Conservation (phyloP, 2,329 filamentous ascomycete species). For the Leptodontidium sp. region DNA sequence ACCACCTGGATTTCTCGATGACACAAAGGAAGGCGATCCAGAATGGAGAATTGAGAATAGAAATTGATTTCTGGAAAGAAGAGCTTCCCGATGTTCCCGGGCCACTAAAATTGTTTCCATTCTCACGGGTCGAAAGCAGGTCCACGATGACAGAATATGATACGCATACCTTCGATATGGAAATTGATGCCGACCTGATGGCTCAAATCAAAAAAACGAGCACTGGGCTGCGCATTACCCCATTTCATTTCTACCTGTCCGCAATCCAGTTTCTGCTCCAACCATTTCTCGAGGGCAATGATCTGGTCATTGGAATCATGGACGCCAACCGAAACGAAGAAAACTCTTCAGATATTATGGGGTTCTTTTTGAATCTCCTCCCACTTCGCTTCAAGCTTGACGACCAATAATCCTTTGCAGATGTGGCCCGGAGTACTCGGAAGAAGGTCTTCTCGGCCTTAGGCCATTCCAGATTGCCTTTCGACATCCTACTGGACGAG, state of each 20-base stretch:
- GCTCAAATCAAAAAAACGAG: constrained; percentile 1
- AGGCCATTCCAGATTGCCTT: constrained; percentile 54
- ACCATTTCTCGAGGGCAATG: constrained; percentile 23
- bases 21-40: constrained; percentile 44
- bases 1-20: constrained; percentile 48
- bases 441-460: constrained; percentile 47
- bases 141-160: background rate
- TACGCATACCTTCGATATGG: background rate
- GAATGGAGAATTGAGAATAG: constrained; percentile 35
- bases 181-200: background rate
- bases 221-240: constrained; percentile 44
- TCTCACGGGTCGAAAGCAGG: constrained; percentile 40
- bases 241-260: constrained; percentile 58
- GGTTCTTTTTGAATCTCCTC: constrained; percentile 32
- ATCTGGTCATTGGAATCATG: constrained; percentile 54
- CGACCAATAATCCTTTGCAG: constrained; percentile 35
- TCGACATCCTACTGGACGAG: constrained; percentile 56
- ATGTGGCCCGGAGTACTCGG: constrained; percentile 20
- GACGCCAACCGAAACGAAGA: constrained; percentile 47
- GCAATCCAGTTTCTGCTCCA: constrained; percentile 42
- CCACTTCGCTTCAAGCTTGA: constrained; percentile 29
- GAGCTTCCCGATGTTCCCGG: constrained; percentile 34
- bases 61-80: constrained; percentile 48
- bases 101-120: too few relatives aligned
- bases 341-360: constrained; percentile 21